Conservation (phyloP, 306 rosid species). For the Inga laurina region DNA sequence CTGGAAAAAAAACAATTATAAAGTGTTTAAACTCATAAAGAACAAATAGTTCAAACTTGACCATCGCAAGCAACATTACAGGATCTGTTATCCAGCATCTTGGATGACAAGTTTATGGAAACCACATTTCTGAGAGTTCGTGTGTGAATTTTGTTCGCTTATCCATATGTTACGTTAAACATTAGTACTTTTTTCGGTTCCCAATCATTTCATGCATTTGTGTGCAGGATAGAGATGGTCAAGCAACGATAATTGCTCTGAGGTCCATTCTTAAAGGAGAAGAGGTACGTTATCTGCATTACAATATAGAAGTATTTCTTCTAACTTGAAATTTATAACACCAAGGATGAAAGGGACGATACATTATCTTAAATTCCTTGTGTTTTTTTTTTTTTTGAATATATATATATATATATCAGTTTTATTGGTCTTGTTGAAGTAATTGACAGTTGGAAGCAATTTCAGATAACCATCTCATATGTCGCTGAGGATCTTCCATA, state of each 20-base stretch:
- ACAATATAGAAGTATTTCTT: not conserved
- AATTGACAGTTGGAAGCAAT: slow-evolving; percentile 25
- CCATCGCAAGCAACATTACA: not conserved
- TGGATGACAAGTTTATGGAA: not conserved
- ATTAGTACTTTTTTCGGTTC: not conserved
- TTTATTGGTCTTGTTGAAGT: slow-evolving; percentile 22
- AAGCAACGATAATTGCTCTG: slow-evolving; percentile 77
- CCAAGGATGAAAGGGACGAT: slow-evolving; percentile 1
- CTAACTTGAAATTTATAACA: slow-evolving; percentile 8
- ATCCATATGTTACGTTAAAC: not conserved
- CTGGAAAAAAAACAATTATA: not conserved
- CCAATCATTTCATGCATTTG: slow-evolving; percentile 7
- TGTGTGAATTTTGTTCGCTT: not conserved
- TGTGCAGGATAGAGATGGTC: slow-evolving; percentile 91
- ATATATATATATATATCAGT: not conserved
- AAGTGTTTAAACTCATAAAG: not conserved
- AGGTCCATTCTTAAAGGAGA: slow-evolving; percentile 72
- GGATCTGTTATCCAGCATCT: not conserved
- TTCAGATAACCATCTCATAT: slow-evolving; percentile 91
- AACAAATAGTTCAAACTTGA: not conserved
- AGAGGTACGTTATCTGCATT: slow-evolving; percentile 56
- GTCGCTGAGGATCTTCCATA: slow-evolving; percentile 82
- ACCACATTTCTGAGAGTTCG: not conserved
- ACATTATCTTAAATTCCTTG: not conserved
- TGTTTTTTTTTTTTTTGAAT: not conserved